Evolutionary conservation across 2,329 filamentous ascomycete genomes (phyloP), one percentile per base, ranked within the genome.

Genomic region (Talaromyces sp.): DNA sequence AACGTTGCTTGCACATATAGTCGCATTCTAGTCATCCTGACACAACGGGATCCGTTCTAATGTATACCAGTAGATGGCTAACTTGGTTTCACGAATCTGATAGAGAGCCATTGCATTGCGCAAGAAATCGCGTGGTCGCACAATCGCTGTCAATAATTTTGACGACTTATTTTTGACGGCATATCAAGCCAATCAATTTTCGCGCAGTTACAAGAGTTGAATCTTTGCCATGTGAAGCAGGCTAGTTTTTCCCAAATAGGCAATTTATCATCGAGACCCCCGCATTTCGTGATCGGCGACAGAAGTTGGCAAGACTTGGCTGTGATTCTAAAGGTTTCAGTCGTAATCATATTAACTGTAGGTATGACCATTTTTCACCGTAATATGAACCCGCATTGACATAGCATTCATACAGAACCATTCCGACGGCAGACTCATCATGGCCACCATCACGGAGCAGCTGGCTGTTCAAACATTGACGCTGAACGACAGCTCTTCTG

Each of bases 401-500:
- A 35, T 14, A 14, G 17, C 5, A 35, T 17, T 5, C 32, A 35
- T 6, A 35, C 17, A 14, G 3, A 35, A 35, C 5, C 1, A 17
- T 35, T 14, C 17, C 12, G 14, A 2, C 12, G 5, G 12, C 12
- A 12, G 2, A 35, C 32, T 35, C 32, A 10, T 21, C 21, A 55
- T 55, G 53, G 53, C 53, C 21, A 32, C 53, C 5, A 17, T 29
- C 19, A 29, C 27, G 6, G 53, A 29, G 14, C 53, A 35, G 53
- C 3, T 55, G 29, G 11, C 29, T 1, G 29, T 55, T 14, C 29
- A 29, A n/a, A 9, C 27, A 14, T 19, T 55, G 29, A 55, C 11
- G 27, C 19, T 53, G 51, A 24, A 31, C 26, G 53, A 29, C 29
- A 29, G 27, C 29, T 72, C 7, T 62, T 63, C 12, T 21, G 19